Evolutionary conservation across 139 green algal genomes (phyloP), one percentile per base, ranked within the genome.

Genomic region (Chlamydomonas eustigma): DNA sequence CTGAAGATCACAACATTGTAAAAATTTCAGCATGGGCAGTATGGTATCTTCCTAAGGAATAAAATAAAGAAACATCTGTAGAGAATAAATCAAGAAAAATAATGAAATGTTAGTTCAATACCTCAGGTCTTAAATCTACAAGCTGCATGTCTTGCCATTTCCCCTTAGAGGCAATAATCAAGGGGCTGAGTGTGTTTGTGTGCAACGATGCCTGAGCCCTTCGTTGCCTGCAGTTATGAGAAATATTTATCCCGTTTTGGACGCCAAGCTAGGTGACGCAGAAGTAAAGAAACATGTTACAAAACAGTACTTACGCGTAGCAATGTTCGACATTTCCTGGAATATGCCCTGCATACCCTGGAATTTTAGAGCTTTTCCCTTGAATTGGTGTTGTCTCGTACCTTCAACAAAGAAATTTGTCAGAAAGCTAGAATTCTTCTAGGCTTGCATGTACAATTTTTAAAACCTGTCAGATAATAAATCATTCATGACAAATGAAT

Each of bases 331-430:
- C 8, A 2, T 34, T 38, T 0, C 67, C 78, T 0, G 78, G 78
- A 1, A 84, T 39, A 33, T 84, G 78, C 0, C 66, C 78, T 12
- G 38, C 51, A 73, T 71, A 80, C 2, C 78, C 78, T 69, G 78
- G 0, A 28, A 3, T 35, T 1, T 24, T 32, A 58, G 44, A 58
- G 18, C 12, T 18, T 8, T 34, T 24, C 8, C 33, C 51, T n/a
- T 30, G 35, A 28, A 70, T 70, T 22, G 63, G 63, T 37, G 30
- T 31, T 31, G 63, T 70, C 63, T 70, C 63, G 32, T 70, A 33
- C 4, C 12, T 51, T 33, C n/a, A 38, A 12, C 22, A 72, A 34
- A 34, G 6, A 72, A 58, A 58, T 58, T 18, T 28, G 44, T 58
- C 44, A 58, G n/a, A 22, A 18, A 68, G 6, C 52, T 31, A 37